These are phyloP conservation scores for Platanthera guangdongensis DNA, from an alignment of 106 monocot genomes.

Conservation along the genomic window DNA sequence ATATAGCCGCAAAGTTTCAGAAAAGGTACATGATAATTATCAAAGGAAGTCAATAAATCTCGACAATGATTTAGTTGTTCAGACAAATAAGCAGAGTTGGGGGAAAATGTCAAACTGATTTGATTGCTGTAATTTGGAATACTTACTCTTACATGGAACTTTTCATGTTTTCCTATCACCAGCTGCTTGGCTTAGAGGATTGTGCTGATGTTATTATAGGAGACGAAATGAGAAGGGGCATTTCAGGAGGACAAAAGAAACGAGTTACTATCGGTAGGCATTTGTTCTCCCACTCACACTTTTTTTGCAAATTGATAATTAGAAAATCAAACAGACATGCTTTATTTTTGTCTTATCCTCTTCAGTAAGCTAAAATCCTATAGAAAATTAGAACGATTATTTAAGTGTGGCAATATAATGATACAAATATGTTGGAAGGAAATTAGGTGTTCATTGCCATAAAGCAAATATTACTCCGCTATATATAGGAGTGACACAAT, in stretches of 20 bases:
- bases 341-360: not conserved
- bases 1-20: not conserved
- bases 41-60: not conserved
- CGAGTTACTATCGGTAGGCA: constrained; percentile 54
- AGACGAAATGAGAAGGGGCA: constrained; percentile 72
- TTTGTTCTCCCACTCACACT: not conserved
- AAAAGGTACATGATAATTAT: not conserved
- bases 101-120: not conserved
- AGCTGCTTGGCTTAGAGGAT: constrained; percentile 54
- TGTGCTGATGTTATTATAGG: constrained; percentile 60
- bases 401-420: not conserved
- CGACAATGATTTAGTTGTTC: not conserved
- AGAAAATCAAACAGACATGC: not conserved
- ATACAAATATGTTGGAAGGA: not conserved
- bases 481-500: too few relatives aligned
- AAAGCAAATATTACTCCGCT: too few relatives aligned
- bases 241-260: constrained; percentile 81
- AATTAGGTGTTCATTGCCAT: too few relatives aligned
- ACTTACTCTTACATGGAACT: not conserved
- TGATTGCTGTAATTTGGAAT: not conserved
- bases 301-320: not conserved
- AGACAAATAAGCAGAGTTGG: not conserved
- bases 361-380: not conserved
- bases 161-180: not conserved
- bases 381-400: not conserved